phyloP scores from a whole-genome alignment of 352 stramenopile genomes.

The Globisporangium takayamanum region DNA sequence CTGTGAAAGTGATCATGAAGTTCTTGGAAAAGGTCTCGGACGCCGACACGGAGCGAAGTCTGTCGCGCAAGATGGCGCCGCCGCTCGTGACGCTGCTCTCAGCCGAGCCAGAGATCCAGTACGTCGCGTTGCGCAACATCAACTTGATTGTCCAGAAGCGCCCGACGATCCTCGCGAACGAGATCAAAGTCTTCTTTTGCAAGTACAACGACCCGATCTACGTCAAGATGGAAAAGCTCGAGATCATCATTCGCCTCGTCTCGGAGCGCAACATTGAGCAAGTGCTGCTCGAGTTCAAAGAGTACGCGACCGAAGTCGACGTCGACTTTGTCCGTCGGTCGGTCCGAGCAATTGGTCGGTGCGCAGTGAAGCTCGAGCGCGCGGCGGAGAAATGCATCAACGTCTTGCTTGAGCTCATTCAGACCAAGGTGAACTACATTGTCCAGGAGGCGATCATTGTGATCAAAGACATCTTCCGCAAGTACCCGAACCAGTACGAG shows the following conservation, averaged over 20 bases:
- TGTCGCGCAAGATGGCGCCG: conserved; percentile 95
- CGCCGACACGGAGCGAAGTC: conserved; percentile 85
- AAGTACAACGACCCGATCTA: conserved; percentile 99
- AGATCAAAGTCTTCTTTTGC: conserved; percentile 97
- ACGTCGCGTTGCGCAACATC: conserved; percentile 98
- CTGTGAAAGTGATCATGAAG: conserved; percentile 96
- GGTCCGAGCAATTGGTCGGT: conserved; percentile 96
- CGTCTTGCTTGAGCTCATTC: conserved; percentile 97
- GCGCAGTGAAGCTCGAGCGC: conserved; percentile 97
- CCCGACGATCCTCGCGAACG: conserved; percentile 93
- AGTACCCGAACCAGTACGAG: conserved; percentile 99
- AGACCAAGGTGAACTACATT: conserved; percentile 99
- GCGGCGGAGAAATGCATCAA: conserved; percentile 98
- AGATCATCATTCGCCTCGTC: conserved; percentile 99
- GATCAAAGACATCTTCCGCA: conserved; percentile 99
- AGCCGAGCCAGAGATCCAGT: conserved; percentile 98
- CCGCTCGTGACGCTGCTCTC: conserved; percentile 98
- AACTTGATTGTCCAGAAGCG: conserved; percentile 99
- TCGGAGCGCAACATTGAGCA: conserved; percentile 98
- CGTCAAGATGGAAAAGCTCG: conserved; percentile 98
- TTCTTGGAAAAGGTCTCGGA: conserved; percentile 96
- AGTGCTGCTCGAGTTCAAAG: conserved; percentile 97
- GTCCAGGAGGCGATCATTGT: conserved; percentile 99
- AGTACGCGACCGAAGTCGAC: conserved; percentile 99
- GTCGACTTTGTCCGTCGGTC: conserved; percentile 98